A percentile compares a stretch with the other conserved stretches of the same genome.
Conservation (phyloP, 75 land plant species). For the Selaginella tamariscina region DNA sequence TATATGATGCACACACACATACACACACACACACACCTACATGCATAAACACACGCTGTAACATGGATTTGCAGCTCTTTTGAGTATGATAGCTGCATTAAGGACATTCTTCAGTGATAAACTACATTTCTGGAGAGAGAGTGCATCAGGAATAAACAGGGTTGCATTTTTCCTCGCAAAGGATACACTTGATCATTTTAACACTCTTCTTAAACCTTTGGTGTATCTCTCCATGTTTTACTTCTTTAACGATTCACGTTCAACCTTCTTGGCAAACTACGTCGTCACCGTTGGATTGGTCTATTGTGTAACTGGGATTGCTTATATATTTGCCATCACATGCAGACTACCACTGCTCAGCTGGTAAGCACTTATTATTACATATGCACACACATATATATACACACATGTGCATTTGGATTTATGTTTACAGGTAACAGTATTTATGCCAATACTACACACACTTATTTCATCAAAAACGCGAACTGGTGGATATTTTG, state of each 20-base stretch:
- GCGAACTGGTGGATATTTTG: not conserved
- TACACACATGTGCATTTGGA: not conserved
- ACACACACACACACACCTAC: not conserved
- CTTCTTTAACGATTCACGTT: not conserved
- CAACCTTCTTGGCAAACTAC: not conserved
- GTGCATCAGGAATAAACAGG: slow-evolving; percentile 10
- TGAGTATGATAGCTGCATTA: slow-evolving; percentile 2
- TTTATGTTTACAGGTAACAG: not conserved
- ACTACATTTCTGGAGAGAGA: slow-evolving; percentile 8
- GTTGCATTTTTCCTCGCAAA: slow-evolving; percentile 6
- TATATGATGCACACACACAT: not conserved
- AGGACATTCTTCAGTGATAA: slow-evolving; percentile 6
- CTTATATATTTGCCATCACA: slow-evolving; percentile 1
- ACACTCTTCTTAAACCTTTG: slow-evolving; percentile 6
- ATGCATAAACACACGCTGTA: not conserved
- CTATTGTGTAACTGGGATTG: slow-evolving; percentile 10
- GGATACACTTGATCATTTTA: slow-evolving; percentile 2
- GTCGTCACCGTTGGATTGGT: slow-evolving; percentile 5
- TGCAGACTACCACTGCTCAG: slow-evolving; percentile 5
- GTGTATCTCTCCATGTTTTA: slow-evolving; percentile 11
- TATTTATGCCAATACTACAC: not conserved
- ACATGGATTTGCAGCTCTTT: slow-evolving; percentile 1
- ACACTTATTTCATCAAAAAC: slow-evolving; percentile 1
- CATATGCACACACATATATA: not conserved
- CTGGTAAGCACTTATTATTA: not conserved